Conservation (phyloP, 2,329 filamentous ascomycete species). For the Claviceps purpurea region DNA sequence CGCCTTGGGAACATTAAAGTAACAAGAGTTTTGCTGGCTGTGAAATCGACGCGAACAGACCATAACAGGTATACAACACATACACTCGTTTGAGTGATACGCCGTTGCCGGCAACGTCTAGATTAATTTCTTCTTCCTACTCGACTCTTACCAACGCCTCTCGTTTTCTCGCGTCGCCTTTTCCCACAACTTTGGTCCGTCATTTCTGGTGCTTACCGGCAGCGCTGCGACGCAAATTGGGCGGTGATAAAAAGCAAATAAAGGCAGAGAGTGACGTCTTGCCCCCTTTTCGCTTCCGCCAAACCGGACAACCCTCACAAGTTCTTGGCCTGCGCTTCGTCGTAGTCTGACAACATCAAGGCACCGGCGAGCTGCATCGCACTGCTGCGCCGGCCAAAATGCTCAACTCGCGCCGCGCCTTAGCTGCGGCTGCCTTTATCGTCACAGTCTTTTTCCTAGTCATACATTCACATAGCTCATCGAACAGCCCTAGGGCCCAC, state of each 20-base stretch:
- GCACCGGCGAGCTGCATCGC: not conserved
- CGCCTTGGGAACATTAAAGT: not conserved
- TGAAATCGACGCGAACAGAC: not conserved
- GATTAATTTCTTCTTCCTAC: not conserved
- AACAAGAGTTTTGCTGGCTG: not conserved
- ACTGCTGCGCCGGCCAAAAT: conserved; percentile 31
- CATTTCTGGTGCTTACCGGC: not conserved
- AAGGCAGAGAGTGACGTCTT: not conserved
- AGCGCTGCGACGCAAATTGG: not conserved
- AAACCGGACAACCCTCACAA: not conserved
- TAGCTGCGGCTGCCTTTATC: conserved; percentile 56
- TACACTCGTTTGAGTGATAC: not conserved
- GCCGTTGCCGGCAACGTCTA: too few relatives aligned
- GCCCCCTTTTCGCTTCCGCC: not conserved
- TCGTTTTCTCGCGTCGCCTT: not conserved
- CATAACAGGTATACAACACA: not conserved
- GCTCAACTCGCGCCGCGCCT: conserved; percentile 66
- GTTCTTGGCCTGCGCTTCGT: not conserved
- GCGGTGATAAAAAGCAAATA: not conserved
- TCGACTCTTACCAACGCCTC: not conserved
- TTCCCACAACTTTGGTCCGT: not conserved
- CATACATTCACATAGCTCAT: conserved; percentile 39
- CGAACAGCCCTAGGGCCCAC: not conserved
- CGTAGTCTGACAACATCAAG: not conserved
- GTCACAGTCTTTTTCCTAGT: conserved; percentile 57